Evolutionary conservation across 2,329 filamentous ascomycete genomes (phyloP), one percentile per base, ranked within the genome.

Genomic region (Fusarium decemcellulare): DNA sequence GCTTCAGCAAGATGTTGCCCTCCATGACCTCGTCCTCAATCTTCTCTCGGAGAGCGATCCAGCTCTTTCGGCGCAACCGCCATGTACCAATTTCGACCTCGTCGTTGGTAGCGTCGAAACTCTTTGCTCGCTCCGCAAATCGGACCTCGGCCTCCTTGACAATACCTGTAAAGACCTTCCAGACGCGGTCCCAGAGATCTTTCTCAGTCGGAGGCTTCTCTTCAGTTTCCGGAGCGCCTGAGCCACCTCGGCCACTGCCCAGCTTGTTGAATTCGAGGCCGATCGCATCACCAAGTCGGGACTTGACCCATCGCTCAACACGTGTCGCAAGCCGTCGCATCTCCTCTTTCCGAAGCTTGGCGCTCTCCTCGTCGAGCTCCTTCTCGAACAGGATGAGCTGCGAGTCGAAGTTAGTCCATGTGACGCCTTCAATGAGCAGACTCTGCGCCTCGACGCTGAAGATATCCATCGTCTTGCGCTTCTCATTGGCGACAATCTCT

Each of bases 11-110:
- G 57, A 99, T 90, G 77, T 98, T 99, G 75, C 95, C 95, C 82
- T 98, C 96, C 90, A 97, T 97, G 77, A 98, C 93, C 81, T 99
- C 96, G 77, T 99, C 96, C 37, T 98, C 95, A 67, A 99, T 92
- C 84, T 93, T 96, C 63, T 94, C 91, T 47, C 93, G 89, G 65
- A 99, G 85, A 14, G 95, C 95, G 42, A 91, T 91, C 96, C 96
- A 99, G 66, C 93, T 96, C 86, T 98, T 98, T 69, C 95, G 90
- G 63, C 95, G 91, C 70, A 99, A 83, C 60, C 95, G 90, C 95
- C 96, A 99, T 18, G 97, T 86, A 16, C 96, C 96, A 58, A 98
- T 89, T 65, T 97, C 92, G 18, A 97, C 94, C 82, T 99, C 96
- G 42, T 95, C 94, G 59, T 92, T 86, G 74, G 91, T 97, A 47